Conservation (phyloP, 495 filamentous ascomycete species). For the Chaetomium cochliodes region DNA sequence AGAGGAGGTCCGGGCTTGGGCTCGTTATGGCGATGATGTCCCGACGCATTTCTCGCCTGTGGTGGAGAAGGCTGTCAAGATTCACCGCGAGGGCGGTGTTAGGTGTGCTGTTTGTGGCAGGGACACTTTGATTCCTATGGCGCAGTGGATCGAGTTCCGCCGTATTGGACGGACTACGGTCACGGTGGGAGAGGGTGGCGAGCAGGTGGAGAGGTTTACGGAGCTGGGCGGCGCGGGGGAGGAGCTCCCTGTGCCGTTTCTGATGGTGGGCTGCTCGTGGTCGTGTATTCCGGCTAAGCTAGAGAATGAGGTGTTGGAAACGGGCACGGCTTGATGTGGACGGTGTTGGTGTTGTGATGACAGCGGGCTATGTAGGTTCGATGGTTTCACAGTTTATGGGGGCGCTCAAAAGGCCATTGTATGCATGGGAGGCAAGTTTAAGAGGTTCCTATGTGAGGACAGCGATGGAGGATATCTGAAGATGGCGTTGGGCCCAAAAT, state of each 20-base stretch:
- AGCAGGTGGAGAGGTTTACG: neutral
- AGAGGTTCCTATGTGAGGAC: too few species aligned
- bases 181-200: neutral
- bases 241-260: conserved; percentile 56
- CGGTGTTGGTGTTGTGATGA: neutral
- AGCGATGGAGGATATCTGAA: neutral
- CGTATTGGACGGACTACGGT: conserved; percentile 9
- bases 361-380: neutral
- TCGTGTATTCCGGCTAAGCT: conserved; percentile 50
- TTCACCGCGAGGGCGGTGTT: conserved; percentile 24
- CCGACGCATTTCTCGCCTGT: conserved; percentile 2
- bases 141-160: conserved; percentile 38
- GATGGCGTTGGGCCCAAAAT: conserved; percentile 16
- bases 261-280: conserved; percentile 65
- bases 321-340: neutral
- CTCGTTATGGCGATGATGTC: conserved; percentile 13
- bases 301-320: neutral
- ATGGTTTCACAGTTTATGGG: neutral
- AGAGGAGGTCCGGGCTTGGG: conserved; percentile 6
- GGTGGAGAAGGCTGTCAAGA: conserved; percentile 20
- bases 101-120: conserved; percentile 31
- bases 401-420: too few species aligned
- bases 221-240: neutral
- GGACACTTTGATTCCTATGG: conserved; percentile 26
- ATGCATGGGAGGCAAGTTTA: too few species aligned